Conservation (phyloP, 495 filamentous ascomycete species). For the Aspergillus sparsus region DNA sequence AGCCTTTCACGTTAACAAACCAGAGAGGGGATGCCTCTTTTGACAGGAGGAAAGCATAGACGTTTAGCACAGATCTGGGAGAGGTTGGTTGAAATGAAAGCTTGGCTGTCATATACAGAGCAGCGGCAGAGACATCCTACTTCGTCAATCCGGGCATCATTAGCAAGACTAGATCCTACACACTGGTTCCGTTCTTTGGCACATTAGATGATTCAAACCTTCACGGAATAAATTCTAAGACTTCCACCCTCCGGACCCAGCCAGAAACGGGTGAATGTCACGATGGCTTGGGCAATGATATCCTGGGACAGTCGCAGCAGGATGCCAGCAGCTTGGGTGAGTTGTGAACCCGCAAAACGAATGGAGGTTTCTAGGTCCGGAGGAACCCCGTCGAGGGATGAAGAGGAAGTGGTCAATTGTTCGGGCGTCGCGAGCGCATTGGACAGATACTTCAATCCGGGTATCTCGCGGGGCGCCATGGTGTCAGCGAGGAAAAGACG, state of each 20-base stretch:
- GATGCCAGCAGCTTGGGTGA: slow-evolving; percentile 87
- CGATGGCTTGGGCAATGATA: slow-evolving; percentile 81
- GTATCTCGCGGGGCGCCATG: slow-evolving; percentile 30
- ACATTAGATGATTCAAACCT: slow-evolving; percentile 38
- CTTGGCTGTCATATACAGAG: slow-evolving; percentile 82
- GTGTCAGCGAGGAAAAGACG: not conserved
- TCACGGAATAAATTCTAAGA: slow-evolving; percentile 55
- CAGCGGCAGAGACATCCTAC: slow-evolving; percentile 79
- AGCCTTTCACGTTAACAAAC: slow-evolving; percentile 40
- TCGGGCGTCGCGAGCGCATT: slow-evolving; percentile 84
- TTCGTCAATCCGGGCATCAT: not conserved
- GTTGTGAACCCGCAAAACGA: slow-evolving; percentile 59
- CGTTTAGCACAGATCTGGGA: slow-evolving; percentile 76
- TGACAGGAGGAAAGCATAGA: slow-evolving; percentile 80
- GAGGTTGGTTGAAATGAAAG: slow-evolving; percentile 73
- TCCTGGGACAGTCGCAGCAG: slow-evolving; percentile 86
- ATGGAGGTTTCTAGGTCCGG: slow-evolving; percentile 71
- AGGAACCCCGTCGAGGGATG: slow-evolving; percentile 69
- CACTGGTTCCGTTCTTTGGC: too few species aligned
- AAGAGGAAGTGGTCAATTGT: slow-evolving; percentile 72
- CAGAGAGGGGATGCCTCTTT: slow-evolving; percentile 59
- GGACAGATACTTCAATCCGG: slow-evolving; percentile 59
- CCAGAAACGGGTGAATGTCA: slow-evolving; percentile 90
- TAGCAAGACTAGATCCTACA: slow-evolving; percentile 2
- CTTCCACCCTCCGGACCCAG: slow-evolving; percentile 66